Percentiles rank a stretch among this genome's conserved stretches.
Conservation (phyloP, 192 early-diverging fungal species). For the Coemansia biformis region DNA sequence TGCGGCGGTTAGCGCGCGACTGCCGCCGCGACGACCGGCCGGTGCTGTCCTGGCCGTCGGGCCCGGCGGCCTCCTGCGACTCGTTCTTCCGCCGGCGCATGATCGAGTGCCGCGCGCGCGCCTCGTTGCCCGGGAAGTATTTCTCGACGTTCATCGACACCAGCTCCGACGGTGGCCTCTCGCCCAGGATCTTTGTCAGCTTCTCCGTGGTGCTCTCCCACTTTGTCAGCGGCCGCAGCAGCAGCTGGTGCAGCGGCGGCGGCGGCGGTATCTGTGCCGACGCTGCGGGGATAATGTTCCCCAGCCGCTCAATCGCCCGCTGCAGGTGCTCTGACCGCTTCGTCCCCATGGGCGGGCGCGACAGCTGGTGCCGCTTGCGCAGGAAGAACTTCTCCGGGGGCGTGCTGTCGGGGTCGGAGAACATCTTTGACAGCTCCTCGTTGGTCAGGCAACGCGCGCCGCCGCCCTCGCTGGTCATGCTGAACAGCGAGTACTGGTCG, state of each 20-base stretch:
- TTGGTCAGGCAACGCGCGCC: conserved; percentile 67
- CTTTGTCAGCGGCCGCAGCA: conserved; percentile 15
- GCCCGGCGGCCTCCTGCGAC: conserved; percentile 19
- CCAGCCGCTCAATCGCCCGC: conserved; percentile 38
- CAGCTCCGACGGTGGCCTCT: conserved; percentile 88
- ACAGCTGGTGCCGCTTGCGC: conserved; percentile 62
- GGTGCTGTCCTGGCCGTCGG: conserved; percentile 14
- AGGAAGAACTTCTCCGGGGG: conserved; percentile 69
- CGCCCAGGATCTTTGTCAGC: conserved; percentile 81
- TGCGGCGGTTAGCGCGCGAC: conserved; percentile 26
- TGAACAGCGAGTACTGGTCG: conserved; percentile 70
- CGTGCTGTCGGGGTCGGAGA: conserved; percentile 57
- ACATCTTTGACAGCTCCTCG: conserved; percentile 74
- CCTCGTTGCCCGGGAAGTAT: conserved; percentile 80
- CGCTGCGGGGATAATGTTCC: conserved; percentile 26
- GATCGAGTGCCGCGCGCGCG: conserved; percentile 49
- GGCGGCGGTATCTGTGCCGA: not conserved
- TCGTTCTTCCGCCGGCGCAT: conserved; percentile 39
- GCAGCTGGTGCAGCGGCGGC: conserved; percentile 12
- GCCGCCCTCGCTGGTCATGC: conserved; percentile 64
- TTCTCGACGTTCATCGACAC: conserved; percentile 87
- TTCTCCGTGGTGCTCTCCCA: conserved; percentile 50
- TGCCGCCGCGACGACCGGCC: conserved; percentile 30
- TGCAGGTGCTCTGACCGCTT: conserved; percentile 44
- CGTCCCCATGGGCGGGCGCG: conserved; percentile 32